A percentile compares a stretch with the other conserved stretches of the same genome.
These are phyloP conservation scores for Xylariaceae sp. DNA, from an alignment of 2,329 filamentous ascomycete genomes.

Conservation along the genomic window DNA sequence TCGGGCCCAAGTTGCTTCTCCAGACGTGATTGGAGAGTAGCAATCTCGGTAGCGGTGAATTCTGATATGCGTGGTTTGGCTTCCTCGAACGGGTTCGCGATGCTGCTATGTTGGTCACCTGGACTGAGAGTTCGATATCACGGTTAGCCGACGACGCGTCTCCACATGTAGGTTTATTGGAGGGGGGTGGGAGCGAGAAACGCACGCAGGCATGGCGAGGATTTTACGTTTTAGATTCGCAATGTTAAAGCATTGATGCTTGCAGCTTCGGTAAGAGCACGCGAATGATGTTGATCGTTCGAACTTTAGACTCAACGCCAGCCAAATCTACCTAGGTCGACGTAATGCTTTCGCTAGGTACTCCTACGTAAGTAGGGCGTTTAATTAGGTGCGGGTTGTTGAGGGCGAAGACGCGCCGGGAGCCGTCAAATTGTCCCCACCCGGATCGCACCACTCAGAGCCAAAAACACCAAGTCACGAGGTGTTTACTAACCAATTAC, in stretches of 20 bases:
- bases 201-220: conserved; percentile 30
- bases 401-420: not conserved
- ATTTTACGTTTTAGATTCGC: conserved; percentile 1
- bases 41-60: conserved; percentile 87
- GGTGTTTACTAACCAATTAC: conserved; percentile 3
- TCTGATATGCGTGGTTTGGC: conserved; percentile 60
- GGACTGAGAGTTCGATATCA: conserved; percentile 42
- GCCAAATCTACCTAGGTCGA: not conserved
- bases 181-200: not conserved
- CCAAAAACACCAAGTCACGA: conserved; percentile 24
- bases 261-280: not conserved
- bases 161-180: too few relatives aligned
- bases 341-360: conserved; percentile 3
- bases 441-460: conserved; percentile 18
- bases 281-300: not conserved
- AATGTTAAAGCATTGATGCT: conserved; percentile 6
- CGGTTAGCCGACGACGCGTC: conserved; percentile 21
- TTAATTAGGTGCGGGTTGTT: not conserved
- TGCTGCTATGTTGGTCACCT: conserved; percentile 60
- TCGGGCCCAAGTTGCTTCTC: conserved; percentile 94
- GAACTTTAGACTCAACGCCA: conserved; percentile 1
- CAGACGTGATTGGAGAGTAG: conserved; percentile 76
- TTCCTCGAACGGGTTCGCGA: conserved; percentile 78
- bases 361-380: not conserved
- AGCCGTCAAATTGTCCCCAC: conserved; percentile 2